phyloP scores from a whole-genome alignment of 441 rosid species.

The Viola pubescens region DNA sequence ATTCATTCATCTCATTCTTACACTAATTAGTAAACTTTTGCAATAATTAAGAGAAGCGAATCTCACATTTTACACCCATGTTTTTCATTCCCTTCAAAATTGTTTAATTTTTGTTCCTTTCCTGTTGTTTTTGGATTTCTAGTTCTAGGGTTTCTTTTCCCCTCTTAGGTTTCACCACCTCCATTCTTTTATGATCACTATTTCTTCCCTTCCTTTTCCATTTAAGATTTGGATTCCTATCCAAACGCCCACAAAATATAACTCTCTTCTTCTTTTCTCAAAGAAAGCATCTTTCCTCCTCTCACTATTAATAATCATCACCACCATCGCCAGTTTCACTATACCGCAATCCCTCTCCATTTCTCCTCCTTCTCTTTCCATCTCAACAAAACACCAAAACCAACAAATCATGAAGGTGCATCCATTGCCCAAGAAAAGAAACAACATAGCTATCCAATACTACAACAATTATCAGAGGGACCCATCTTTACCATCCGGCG shows the following conservation, averaged over 20 bases:
- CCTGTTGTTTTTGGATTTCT: background rate
- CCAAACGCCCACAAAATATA: slow-evolving; percentile 9
- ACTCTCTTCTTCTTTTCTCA: slow-evolving; percentile 14
- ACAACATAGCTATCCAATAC: slow-evolving; percentile 57
- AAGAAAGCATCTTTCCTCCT: slow-evolving; percentile 26
- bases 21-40: too few species aligned
- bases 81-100: background rate
- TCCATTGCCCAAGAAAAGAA: slow-evolving; percentile 55
- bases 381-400: background rate
- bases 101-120: background rate
- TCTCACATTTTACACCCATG: background rate
- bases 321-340: background rate
- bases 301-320: slow-evolving; percentile 12
- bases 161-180: background rate
- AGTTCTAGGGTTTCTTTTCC: background rate
- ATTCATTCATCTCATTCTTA: too few species aligned
- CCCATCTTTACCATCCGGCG: slow-evolving; percentile 17
- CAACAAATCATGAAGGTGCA: slow-evolving; percentile 66
- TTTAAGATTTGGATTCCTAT: slow-evolving; percentile 38
- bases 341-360: slow-evolving; percentile 7
- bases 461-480: slow-evolving; percentile 14
- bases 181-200: slow-evolving; percentile 7
- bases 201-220: slow-evolving; percentile 21
- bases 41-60: too few species aligned
- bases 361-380: slow-evolving; percentile 1